Evolutionary conservation across 306 rosid species (phyloP), one percentile per base, ranked within the genome.

Genomic region (Crotalaria pallida): DNA sequence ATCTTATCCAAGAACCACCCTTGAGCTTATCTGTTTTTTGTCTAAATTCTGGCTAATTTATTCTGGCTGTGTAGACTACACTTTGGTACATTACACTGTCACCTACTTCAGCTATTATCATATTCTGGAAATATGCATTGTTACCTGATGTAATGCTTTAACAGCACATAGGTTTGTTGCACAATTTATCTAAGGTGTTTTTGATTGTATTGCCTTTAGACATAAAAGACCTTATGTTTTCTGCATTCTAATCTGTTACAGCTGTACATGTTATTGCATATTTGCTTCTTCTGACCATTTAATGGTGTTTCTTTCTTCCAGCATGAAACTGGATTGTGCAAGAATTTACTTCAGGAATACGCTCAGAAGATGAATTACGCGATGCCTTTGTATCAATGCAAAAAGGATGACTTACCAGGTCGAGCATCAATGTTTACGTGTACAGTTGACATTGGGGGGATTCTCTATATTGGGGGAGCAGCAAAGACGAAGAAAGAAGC

Each of bases 361-460:
- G 97, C 98, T 2, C 98, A 94, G 77, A 94, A 94, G 85, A 94
- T 88, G 98, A 94, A 87, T 72, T 94, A 82, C 71, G 97, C 98
- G 21, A 88, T 90, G 79, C 98, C 98, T 12, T 26, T 71, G 49
- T 94, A 94, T 81, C 81, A 69, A 55, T 87, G 92, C 80, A 81
- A 74, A 78, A 87, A 77, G 81, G 96, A 84, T 45, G 90, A 84
- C 56, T 69, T 79, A 49, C 77, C 90, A 1, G 83, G 89, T 51
- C 80, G 86, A 74, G 45, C 38, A 15, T 24, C 86, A 1, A 68
- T 23, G 24, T 94, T 76, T 82, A 86, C 89, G 11, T 94, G 98
- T 81, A 87, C 88, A 0, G 85, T 90, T 31, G 98, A 90, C 79
- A 87, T 94, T 29, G 98, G 98, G 48, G 97, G 96, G 40, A 87